A percentile compares a stretch with the other conserved stretches of the same genome.
These are phyloP conservation scores for Crucihimalaya himalaica DNA, from an alignment of 345 rosid species.

Conservation along the genomic window DNA sequence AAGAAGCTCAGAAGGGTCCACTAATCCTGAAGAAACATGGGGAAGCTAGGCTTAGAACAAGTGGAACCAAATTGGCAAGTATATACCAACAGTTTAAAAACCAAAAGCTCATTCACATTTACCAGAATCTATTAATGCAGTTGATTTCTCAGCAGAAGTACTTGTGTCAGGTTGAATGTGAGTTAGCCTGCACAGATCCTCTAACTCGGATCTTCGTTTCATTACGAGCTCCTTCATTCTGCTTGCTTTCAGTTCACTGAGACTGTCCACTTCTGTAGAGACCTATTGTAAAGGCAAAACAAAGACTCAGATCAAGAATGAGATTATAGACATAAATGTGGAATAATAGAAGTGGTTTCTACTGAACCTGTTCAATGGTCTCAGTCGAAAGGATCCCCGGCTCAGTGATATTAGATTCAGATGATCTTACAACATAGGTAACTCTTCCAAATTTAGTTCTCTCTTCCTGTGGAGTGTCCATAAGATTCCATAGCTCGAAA, in stretches of 20 bases:
- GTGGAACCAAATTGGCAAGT: not conserved
- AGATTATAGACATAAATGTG: not conserved
- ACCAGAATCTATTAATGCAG: slow-evolving; percentile 94
- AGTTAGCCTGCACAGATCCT: slow-evolving; percentile 67
- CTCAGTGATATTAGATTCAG: slow-evolving; percentile 66
- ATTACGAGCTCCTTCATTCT: slow-evolving; percentile 96
- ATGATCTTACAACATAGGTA: slow-evolving; percentile 53
- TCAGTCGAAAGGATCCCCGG: slow-evolving; percentile 72
- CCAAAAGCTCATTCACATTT: slow-evolving; percentile 9
- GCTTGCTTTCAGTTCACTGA: slow-evolving; percentile 75
- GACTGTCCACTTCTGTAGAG: slow-evolving; percentile 80
- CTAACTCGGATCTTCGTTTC: slow-evolving; percentile 84
- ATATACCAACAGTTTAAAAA: not conserved
- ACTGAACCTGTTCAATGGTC: slow-evolving; percentile 71
- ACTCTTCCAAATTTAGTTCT: slow-evolving; percentile 61
- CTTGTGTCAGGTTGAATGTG: slow-evolving; percentile 86
- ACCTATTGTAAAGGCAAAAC: slow-evolving; percentile 51
- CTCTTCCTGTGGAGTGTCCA: slow-evolving; percentile 84
- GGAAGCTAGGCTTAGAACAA: not conserved
- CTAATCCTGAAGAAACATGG: slow-evolving; percentile 58
- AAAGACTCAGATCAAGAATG: not conserved
- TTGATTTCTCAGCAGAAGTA: slow-evolving; percentile 89
- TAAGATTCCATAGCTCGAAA: slow-evolving; percentile 86
- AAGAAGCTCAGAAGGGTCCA: slow-evolving; percentile 89
- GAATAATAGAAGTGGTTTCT: not conserved